Base-by-base conservation (phyloP, 495 filamentous ascomycete genomes). In the Trichodelitschia bisporula region DNA sequence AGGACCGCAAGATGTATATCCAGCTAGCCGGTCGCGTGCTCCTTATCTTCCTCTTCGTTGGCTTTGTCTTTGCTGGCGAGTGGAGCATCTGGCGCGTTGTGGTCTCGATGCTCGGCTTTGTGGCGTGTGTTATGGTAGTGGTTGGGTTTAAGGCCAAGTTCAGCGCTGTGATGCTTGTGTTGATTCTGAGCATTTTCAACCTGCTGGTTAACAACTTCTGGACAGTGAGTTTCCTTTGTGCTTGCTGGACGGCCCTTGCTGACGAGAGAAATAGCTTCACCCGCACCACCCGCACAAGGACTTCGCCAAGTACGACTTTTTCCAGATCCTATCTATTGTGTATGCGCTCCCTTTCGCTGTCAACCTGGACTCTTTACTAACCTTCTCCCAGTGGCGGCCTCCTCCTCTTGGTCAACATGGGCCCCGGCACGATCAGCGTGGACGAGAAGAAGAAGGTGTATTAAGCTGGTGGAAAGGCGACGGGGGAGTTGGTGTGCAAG, bases 371-470 rank as follows among this genome's bases (percentile, higher is more conserved):
- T 25, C n/a, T 24, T 24, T 29, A 29, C 27, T 29, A 6, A 29
- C 27, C 8, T 24, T 14, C 10, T 31, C 11, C 15, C 30, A 76
- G 70, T 36, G 86, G 86, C 33, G 86, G 86, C 44, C 72, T 97
- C 28, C 60, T 97, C 28, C 70, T 97, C 34, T 64, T 97, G 33
- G 79, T 92, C 53, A 97, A 97, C 66, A 93, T 84, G 70, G 86
- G 86, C 32, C 89, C 86, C 9, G 86, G 86, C 28, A 77, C 91
- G 54, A 72, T 93, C 58, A 89, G 77, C 50, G 79, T 97, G 54
- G 86, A 97, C 51, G 89, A 95, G 66, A 97, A 97, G 72, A 97
- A 97, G 72, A 97, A 97, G 65, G 86, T 97, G 38, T 97, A 97
- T 56, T 97, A 75, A 42, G n/a, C n/a, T n/a, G n/a, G n/a, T n/a